Evolutionary conservation across 2,329 filamentous ascomycete genomes (phyloP), one percentile per base, ranked within the genome.

Genomic region (Clarireedia homoeocarpa): DNA sequence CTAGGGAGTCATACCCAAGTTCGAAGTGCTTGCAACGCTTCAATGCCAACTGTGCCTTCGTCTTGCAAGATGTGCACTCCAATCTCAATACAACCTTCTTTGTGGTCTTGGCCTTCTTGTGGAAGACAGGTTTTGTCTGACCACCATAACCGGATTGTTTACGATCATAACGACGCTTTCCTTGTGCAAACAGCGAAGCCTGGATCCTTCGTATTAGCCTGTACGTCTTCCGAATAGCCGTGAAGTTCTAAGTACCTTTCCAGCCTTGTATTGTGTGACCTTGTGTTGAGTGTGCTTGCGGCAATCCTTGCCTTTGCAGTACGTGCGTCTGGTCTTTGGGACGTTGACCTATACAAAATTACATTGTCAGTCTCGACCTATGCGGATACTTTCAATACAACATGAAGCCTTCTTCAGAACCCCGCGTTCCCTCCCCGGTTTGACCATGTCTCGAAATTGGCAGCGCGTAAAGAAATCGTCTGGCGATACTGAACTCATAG

Each of bases 21-120:
- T 99, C 94, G 80, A 99, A 99, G 85, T 99, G 94, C 89, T 99
- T 99, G 91, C 94, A 99, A 75, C 94, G 90, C 89, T 99, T 99
- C 78, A 99, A 83, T 70, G 94, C 84, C 73, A 99, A 84, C 83
- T 99, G 91, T 77, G 85, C 86, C 88, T 96, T 97, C 76, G 90
- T 86, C 88, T 97, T 97, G 90, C 94, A 99, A 70, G 80, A 76
- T 73, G 90, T 92, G 84, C 94, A 99, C 79, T 99, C 94, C 77
- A 99, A 81, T 82, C 94, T 86, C 78, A 99, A 82, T 72, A 99
- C 95, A 71, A 99, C 88, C 88, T 99, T 99, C 89, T 99, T 99
- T 75, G 94, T 99, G 70, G 94, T 99, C 89, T 99, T 99, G 69
- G 94, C 94, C 83, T 96, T 97, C 88, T 97, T 99, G 89, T 97